Base-by-base conservation (phyloP, 1,284 basidiomycete genomes). In the Ceratobasidium sp. region DNA sequence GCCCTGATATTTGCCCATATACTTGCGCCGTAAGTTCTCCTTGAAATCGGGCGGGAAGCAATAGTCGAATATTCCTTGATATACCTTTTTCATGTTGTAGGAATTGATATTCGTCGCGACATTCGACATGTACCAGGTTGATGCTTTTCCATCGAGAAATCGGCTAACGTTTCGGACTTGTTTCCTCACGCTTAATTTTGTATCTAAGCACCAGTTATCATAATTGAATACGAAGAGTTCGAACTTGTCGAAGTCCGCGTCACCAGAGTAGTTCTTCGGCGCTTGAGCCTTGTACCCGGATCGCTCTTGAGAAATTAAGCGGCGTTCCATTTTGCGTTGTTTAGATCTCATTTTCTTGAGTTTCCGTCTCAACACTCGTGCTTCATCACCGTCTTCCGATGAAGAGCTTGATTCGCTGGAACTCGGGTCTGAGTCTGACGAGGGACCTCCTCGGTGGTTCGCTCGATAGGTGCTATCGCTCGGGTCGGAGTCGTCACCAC, bases 11-110 rank as follows among this genome's bases (percentile, higher is more conserved):
- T 59, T 64, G 0, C 62, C 47, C 0, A 56, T 24, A 8, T 81
- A 76, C 47, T 78, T 66, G 7, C 76, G 65, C 0, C 77, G 67
- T 73, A 79, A 76, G 36, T 80, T 73, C 1, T 78, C 51, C 1
- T 82, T 77, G 75, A 82, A 87, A 44, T 85, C 79, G 0, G 82
- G 72, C 0, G 84, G 85, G 80, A 87, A 87, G 64, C 85, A 86
- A 75, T 84, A 84, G 75, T 86, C 81, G 74, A 84, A 87, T 2
- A 87, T 47, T 45, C 29, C 54, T 44, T 62, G 29, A 15, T 63
- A 64, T 33, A 63, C 45, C 8, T 6, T 54, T n/a, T 64, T 47
- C 33, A 75, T 59, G 3, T 36, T 53, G 22, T 62, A 73, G 11
- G 9, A 4, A 14, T 56, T 53, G 1, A 50, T n/a, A 27, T 75